These are phyloP conservation scores for Phaeophleospora eucalypticola DNA, from an alignment of 2,329 filamentous ascomycete genomes.

Conservation along the genomic window DNA sequence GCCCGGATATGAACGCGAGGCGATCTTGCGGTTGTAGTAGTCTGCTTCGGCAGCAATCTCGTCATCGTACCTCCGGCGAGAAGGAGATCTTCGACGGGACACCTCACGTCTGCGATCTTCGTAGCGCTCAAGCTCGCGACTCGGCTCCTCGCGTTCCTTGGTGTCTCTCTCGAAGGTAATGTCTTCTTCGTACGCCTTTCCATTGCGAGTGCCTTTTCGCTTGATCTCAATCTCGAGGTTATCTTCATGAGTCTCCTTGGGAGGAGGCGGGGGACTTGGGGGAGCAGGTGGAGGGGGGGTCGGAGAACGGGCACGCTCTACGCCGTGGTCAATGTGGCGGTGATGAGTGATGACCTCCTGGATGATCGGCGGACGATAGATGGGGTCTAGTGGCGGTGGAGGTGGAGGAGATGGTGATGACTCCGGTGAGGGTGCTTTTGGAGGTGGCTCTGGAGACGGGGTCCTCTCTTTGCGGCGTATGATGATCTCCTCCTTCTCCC, in stretches of 20 bases:
- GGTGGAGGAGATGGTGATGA: slow-evolving; percentile 49
- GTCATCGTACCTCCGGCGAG: slow-evolving; percentile 50
- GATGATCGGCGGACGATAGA: slow-evolving; percentile 75
- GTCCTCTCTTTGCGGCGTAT: slow-evolving; percentile 39
- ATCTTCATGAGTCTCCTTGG: slow-evolving; percentile 38
- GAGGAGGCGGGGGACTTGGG: slow-evolving; percentile 43
- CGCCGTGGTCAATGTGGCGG: slow-evolving; percentile 75
- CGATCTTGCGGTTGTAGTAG: slow-evolving; percentile 63
- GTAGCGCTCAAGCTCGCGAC: slow-evolving; percentile 32
- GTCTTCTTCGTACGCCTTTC: slow-evolving; percentile 58
- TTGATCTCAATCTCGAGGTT: slow-evolving; percentile 55
- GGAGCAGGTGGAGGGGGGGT: slow-evolving; percentile 39
- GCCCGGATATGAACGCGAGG: slow-evolving; percentile 64
- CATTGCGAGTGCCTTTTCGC: slow-evolving; percentile 46
- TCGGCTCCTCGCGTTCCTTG: slow-evolving; percentile 35
- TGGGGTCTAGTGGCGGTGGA: slow-evolving; percentile 55
- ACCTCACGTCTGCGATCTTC: slow-evolving; percentile 21
- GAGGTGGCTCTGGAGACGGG: slow-evolving; percentile 29
- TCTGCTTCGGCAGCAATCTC: slow-evolving; percentile 54
- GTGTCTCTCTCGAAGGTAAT: slow-evolving; percentile 58
- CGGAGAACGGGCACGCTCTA: slow-evolving; percentile 46
- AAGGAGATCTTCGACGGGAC: slow-evolving; percentile 37
- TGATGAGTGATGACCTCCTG: slow-evolving; percentile 88
- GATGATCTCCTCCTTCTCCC: slow-evolving; percentile 42
- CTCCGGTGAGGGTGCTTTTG: slow-evolving; percentile 40